Evolutionary conservation across 2,329 filamentous ascomycete species (phyloP).

Genomic region (Phaeosphaeria sp.): DNA sequence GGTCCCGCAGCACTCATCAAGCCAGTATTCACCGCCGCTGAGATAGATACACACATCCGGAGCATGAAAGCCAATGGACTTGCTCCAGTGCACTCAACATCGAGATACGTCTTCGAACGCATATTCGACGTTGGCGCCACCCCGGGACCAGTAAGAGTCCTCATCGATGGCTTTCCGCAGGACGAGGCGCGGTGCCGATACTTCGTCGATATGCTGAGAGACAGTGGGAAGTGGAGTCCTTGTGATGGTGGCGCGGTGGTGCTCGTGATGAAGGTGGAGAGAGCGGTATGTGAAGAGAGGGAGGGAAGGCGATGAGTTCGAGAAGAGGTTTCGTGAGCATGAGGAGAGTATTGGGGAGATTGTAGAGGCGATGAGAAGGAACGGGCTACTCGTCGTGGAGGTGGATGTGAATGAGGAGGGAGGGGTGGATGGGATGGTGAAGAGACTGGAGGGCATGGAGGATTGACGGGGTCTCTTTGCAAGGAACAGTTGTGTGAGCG

Average conservation of each 20-base stretch:
- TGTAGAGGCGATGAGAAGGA: slow-evolving; percentile 11
- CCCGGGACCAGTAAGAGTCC: neutral
- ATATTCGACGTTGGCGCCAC: slow-evolving; percentile 8
- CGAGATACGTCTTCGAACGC: slow-evolving; percentile 11
- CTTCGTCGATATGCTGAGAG: slow-evolving; percentile 8
- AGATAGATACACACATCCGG: slow-evolving; percentile 2
- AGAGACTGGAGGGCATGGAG: neutral
- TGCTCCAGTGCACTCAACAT: slow-evolving; percentile 5
- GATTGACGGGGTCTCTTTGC: no score
- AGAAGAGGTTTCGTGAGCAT: slow-evolving; percentile 11
- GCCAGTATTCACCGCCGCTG: slow-evolving; percentile 2
- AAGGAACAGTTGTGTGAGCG: no score
- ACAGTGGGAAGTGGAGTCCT: slow-evolving; percentile 10
- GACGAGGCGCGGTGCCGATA: slow-evolving; percentile 8
- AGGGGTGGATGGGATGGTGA: neutral
- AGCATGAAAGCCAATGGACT: slow-evolving; percentile 11
- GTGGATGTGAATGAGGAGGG: neutral
- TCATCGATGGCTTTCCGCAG: slow-evolving; percentile 19
- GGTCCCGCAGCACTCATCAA: slow-evolving; percentile 9
- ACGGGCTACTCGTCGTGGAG: slow-evolving; percentile 8
- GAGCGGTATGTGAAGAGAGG: slow-evolving; percentile 9
- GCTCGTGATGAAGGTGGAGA: slow-evolving; percentile 1
- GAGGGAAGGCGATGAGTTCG: slow-evolving; percentile 16
- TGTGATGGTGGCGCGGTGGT: slow-evolving; percentile 6
- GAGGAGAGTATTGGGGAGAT: slow-evolving; percentile 2